phyloP scores from a whole-genome alignment of 2,329 filamentous ascomycete genomes.

The Fusarium poae region DNA sequence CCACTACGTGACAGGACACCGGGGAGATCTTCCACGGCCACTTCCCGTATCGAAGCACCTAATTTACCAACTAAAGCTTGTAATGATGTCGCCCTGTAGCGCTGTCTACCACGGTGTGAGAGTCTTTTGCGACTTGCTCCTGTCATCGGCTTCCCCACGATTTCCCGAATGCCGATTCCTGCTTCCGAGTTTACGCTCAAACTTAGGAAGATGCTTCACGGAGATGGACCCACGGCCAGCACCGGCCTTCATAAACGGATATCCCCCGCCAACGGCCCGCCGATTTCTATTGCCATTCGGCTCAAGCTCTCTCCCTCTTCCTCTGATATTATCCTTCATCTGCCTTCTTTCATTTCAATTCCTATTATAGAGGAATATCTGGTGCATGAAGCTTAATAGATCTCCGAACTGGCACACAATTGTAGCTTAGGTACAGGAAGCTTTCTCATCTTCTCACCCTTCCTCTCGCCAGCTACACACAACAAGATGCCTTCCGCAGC shows the following conservation, averaged over 20 bases:
- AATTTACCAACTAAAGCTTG: background rate
- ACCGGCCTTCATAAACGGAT: conserved; percentile 44
- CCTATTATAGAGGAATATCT: background rate
- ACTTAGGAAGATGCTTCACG: conserved; percentile 15
- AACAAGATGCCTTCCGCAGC: conserved; percentile 64
- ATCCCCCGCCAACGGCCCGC: conserved; percentile 43
- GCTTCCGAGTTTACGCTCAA: conserved; percentile 41
- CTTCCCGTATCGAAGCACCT: conserved; percentile 8
- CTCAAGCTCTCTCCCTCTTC: conserved; percentile 14
- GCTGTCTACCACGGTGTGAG: background rate
- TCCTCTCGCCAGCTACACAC: conserved; percentile 11
- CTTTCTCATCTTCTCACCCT: conserved; percentile 15
- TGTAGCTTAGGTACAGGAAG: conserved; percentile 19
- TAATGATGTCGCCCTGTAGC: background rate
- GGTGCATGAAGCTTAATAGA: conserved; percentile 32
- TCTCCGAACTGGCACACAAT: conserved; percentile 7
- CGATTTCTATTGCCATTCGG: conserved; percentile 33
- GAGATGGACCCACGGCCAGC: conserved; percentile 37
- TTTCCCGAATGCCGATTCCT: conserved; percentile 45
- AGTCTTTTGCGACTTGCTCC: background rate
- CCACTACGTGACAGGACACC: conserved; percentile 10
- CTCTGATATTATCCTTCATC: conserved; percentile 6
- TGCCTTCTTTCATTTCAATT: background rate
- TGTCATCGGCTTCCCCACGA: conserved; percentile 1
- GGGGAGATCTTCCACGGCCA: conserved; percentile 27